phyloP scores from a whole-genome alignment of 345 rosid species.

The Cardamine resedifolia region DNA sequence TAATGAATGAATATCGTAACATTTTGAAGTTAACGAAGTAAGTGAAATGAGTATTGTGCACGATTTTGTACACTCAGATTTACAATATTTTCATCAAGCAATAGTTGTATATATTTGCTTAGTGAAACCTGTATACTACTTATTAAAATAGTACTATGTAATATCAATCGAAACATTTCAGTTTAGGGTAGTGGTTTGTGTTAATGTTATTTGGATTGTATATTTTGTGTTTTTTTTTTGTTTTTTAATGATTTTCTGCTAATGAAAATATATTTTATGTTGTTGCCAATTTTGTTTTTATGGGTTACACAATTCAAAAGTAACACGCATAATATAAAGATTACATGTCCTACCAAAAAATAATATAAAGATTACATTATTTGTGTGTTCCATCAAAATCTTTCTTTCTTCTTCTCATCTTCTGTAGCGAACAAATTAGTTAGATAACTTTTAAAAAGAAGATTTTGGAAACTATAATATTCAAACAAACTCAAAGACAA shows the following conservation, averaged over 20 bases:
- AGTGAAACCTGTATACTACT: neutral
- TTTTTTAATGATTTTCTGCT: too few relatives aligned
- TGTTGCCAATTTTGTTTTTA: too few relatives aligned
- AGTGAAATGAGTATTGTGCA: neutral
- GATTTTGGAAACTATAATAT: neutral
- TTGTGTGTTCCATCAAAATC: neutral
- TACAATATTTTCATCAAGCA: neutral
- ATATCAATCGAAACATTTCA: neutral
- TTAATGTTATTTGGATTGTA: neutral
- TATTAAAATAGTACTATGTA: too few relatives aligned
- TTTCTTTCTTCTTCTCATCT: too few relatives aligned
- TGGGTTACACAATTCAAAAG: too few relatives aligned
- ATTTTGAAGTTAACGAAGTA: slow-evolving; percentile 6
- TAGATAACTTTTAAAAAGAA: too few relatives aligned
- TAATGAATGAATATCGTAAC: neutral
- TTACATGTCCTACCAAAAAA: too few relatives aligned
- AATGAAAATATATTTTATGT: too few relatives aligned
- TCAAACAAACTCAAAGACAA: too few relatives aligned
- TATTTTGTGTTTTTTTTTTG: too few relatives aligned
- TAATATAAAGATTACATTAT: too few relatives aligned
- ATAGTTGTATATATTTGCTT: neutral
- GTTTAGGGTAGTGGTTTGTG: neutral
- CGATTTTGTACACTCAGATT: neutral
- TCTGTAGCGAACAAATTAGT: neutral
- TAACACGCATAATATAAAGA: too few relatives aligned